These are phyloP conservation scores for Primulina tabacum DNA, from an alignment of 257 asterid genomes.

Conservation along the genomic window DNA sequence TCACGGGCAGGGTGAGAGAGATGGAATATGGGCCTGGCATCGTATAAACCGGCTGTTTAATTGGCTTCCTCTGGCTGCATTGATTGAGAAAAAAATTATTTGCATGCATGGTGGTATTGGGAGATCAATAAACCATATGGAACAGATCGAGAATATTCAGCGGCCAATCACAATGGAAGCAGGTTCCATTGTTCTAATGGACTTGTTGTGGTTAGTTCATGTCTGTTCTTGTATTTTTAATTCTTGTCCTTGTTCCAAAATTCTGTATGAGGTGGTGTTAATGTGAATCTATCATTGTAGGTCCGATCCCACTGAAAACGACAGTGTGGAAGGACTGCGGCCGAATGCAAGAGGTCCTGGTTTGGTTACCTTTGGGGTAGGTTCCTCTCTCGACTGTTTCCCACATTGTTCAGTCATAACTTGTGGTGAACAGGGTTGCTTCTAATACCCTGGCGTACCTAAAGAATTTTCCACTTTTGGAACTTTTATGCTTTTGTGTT, in stretches of 20 bases:
- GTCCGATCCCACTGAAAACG: slow-evolving; percentile 99
- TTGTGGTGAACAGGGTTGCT: neutral
- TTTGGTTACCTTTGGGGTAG: slow-evolving; percentile 97
- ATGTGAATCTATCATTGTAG: slow-evolving; percentile 41
- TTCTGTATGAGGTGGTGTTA: slow-evolving; percentile 17
- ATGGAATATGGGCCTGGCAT: slow-evolving; percentile 99
- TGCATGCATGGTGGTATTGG: slow-evolving; percentile 99
- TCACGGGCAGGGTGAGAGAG: slow-evolving; percentile 92
- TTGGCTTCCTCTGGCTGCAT: slow-evolving; percentile 99
- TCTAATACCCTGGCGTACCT: neutral
- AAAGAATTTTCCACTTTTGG: neutral
- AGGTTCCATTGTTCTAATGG: slow-evolving; percentile 97
- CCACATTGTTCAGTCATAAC: slow-evolving; percentile 1
- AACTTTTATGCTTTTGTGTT: neutral
- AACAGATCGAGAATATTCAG: slow-evolving; percentile 91
- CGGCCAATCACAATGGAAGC: slow-evolving; percentile 99
- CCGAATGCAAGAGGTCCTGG: slow-evolving; percentile 99
- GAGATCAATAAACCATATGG: slow-evolving; percentile 92
- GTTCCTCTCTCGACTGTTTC: slow-evolving; percentile 30
- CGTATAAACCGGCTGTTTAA: slow-evolving; percentile 90
- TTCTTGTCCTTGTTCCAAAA: neutral
- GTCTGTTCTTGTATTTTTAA: slow-evolving; percentile 7
- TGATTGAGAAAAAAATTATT: slow-evolving; percentile 89
- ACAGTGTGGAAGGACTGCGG: slow-evolving; percentile 96
- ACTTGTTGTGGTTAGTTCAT: slow-evolving; percentile 76